Conservation (phyloP, 2,329 filamentous ascomycete species). For the Byssothecium circinans region DNA sequence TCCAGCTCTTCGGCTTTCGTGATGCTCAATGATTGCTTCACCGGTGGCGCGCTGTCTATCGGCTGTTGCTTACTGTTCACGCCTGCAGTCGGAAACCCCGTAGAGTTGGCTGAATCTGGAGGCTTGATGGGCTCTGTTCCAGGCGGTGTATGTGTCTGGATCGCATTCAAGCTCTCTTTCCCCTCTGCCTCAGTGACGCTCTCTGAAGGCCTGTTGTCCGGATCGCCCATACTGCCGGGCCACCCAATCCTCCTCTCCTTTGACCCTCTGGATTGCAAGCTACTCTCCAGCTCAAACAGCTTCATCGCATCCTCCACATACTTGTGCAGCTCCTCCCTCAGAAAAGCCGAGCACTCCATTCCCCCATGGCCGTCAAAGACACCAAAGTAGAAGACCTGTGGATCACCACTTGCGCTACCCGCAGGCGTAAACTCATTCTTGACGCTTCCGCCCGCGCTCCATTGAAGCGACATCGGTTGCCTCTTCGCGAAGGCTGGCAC, state of each 20-base stretch:
- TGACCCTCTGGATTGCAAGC: constrained; percentile 54
- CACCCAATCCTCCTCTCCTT: constrained; percentile 22
- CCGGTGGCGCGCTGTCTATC: constrained; percentile 28
- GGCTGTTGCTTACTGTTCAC: constrained; percentile 25
- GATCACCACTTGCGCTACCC: constrained; percentile 80
- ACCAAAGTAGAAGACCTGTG: constrained; percentile 96
- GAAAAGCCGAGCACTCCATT: constrained; percentile 80
- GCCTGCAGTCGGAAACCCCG: constrained; percentile 28
- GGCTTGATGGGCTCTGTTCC: constrained; percentile 47
- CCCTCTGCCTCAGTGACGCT: constrained; percentile 28
- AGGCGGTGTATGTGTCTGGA: constrained; percentile 52
- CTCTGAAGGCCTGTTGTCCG: constrained; percentile 21
- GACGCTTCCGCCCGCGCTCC: constrained; percentile 29
- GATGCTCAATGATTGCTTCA: constrained; percentile 51
- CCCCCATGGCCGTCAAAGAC: constrained; percentile 97
- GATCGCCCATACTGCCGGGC: constrained; percentile 29
- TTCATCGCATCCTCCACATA: constrained; percentile 83
- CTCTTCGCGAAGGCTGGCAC: constrained; percentile 90
- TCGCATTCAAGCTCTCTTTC: constrained; percentile 45
- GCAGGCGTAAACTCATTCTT: constrained; percentile 66
- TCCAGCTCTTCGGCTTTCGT: constrained; percentile 69
- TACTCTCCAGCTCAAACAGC: constrained; percentile 77
- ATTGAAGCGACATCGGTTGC: constrained; percentile 66
- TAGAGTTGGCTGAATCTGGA: constrained; percentile 25
- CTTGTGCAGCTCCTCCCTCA: constrained; percentile 79